Evolutionary conservation across 1,139 yeast species (phyloP).

Genomic region (Diutina ranongensis): DNA sequence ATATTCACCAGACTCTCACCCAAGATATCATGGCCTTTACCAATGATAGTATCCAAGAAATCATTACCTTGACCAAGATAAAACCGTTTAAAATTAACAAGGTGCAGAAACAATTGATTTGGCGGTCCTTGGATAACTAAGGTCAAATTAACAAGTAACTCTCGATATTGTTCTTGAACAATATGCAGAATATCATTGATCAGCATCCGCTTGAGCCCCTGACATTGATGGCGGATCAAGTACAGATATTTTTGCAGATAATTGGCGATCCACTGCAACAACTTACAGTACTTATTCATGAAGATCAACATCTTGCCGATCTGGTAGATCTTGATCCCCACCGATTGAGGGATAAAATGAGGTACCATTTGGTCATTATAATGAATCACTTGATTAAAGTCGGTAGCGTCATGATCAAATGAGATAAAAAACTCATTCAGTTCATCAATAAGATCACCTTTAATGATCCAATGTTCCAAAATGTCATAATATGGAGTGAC

Average conservation of each 20-base stretch:
- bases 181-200: slow-evolving; percentile 18
- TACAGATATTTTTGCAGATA: slow-evolving; percentile 27
- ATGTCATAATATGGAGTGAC: slow-evolving; percentile 54
- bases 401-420: slow-evolving; percentile 18
- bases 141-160: slow-evolving; percentile 45
- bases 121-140: slow-evolving; percentile 33
- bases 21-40: slow-evolving; percentile 43
- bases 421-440: slow-evolving; percentile 60
- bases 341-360: slow-evolving; percentile 27
- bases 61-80: slow-evolving; percentile 69
- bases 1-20: slow-evolving; percentile 52
- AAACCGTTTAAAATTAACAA: slow-evolving; percentile 52
- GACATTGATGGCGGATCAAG: slow-evolving; percentile 16
- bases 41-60: slow-evolving; percentile 55
- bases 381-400: slow-evolving; percentile 26
- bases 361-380: slow-evolving; percentile 41
- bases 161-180: slow-evolving; percentile 42
- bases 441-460: slow-evolving; percentile 49
- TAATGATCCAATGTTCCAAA: slow-evolving; percentile 54
- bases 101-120: slow-evolving; percentile 40
- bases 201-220: slow-evolving; percentile 24
- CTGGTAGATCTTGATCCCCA: slow-evolving; percentile 50
- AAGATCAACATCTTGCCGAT: slow-evolving; percentile 74
- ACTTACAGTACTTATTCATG: slow-evolving; percentile 50
- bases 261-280: slow-evolving; percentile 43